Percentiles rank a stretch among this genome's conserved stretches.
Conservation (phyloP, 2,329 filamentous ascomycete genomes). For the Zasmidium cellare region DNA sequence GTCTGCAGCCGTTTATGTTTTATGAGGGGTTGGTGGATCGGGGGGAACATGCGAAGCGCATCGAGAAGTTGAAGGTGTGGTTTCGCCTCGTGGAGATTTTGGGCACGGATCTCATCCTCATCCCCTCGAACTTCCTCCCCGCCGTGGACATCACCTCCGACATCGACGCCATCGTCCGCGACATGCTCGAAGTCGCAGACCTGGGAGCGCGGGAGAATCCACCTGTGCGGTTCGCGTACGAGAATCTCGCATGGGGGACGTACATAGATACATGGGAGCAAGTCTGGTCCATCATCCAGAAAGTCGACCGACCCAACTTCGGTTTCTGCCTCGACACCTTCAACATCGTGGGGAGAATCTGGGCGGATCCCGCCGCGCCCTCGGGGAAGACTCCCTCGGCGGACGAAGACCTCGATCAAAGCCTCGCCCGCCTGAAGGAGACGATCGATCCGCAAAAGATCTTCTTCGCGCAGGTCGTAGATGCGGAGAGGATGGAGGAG, state of each 20-base stretch:
- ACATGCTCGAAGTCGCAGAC: constrained; percentile 66
- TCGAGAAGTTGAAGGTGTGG: constrained; percentile 69
- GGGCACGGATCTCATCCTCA: constrained; percentile 68
- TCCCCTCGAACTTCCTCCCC: constrained; percentile 70
- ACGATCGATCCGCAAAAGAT: constrained; percentile 63
- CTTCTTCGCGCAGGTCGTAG: constrained; percentile 75
- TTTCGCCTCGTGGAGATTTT: constrained; percentile 64
- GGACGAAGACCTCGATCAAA: constrained; percentile 54
- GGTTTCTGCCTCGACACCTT: constrained; percentile 77
- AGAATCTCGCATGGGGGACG: constrained; percentile 71
- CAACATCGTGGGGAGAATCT: constrained; percentile 71
- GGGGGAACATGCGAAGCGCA: constrained; percentile 53
- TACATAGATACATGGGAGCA: constrained; percentile 69
- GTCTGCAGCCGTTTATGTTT: constrained; percentile 73
- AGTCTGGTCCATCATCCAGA: constrained; percentile 66
- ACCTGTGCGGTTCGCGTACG: constrained; percentile 68
- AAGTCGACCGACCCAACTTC: constrained; percentile 68
- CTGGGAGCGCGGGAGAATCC: constrained; percentile 56
- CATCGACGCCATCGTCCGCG: constrained; percentile 57
- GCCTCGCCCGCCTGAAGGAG: constrained; percentile 54
- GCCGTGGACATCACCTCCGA: constrained; percentile 51
- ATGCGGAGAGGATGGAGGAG: constrained; percentile 62
- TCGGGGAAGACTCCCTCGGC: constrained; percentile 56
- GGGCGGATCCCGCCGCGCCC: constrained; percentile 62
- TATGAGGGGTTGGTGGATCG: constrained; percentile 72